Evolutionary conservation across 139 green algal genomes (phyloP).

Genomic region (Zygnema circumcarinatum): DNA sequence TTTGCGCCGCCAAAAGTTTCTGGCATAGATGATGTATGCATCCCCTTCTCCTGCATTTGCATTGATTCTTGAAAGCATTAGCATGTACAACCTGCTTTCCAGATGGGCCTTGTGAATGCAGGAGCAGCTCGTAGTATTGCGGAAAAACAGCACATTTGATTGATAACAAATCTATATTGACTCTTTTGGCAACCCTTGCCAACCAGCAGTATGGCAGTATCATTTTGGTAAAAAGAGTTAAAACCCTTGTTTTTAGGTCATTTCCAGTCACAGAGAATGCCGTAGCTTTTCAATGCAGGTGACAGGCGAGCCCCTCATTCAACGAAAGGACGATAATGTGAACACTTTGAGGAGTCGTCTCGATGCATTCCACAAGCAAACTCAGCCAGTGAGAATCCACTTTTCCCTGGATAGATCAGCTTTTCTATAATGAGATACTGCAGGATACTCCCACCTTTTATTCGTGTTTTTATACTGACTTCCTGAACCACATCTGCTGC

Average conservation of each 20-base stretch:
- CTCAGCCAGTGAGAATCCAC: conserved; percentile 67
- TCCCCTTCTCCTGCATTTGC: background rate
- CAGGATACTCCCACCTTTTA: background rate
- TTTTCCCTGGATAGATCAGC: conserved; percentile 7
- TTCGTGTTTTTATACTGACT: background rate
- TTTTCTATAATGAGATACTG: conserved; percentile 18
- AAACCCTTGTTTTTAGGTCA: too few species aligned
- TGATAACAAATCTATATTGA: too few species aligned
- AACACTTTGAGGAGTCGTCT: conserved; percentile 93
- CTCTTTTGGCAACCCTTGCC: too few species aligned
- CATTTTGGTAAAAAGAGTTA: too few species aligned
- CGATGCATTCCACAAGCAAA: conserved; percentile 90
- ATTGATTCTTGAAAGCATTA: background rate
- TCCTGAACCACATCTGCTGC: too few species aligned
- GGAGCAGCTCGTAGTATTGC: too few species aligned
- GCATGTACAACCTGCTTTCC: background rate
- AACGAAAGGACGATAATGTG: conserved; percentile 97
- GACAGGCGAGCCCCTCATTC: conserved; percentile 92
- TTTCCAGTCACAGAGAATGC: too few species aligned
- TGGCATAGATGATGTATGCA: conserved; percentile 73
- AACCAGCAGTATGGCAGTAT: too few species aligned
- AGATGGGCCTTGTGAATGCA: background rate
- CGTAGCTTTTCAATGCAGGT: conserved; percentile 59
- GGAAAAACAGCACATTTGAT: too few species aligned
- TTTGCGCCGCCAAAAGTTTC: conserved; percentile 87